Evolutionary conservation across 768 basidiomycete genomes (phyloP).

Genomic region (Suillus plorans): DNA sequence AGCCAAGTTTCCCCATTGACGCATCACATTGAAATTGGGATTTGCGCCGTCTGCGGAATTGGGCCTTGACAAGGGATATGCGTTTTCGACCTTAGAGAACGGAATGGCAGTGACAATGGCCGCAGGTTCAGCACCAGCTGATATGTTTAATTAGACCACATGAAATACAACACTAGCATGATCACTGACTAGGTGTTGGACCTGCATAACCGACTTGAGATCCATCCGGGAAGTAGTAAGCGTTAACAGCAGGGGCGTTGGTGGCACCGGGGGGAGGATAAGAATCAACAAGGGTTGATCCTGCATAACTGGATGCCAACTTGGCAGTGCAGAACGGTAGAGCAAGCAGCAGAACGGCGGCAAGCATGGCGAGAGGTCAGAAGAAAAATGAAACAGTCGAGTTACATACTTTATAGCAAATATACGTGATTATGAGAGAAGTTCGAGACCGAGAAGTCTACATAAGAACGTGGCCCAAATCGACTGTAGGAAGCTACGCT

Average conservation of each 20-base stretch:
- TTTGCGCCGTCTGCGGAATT: conserved; percentile 32
- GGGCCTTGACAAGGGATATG: conserved; percentile 44
- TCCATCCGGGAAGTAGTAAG: conserved; percentile 44
- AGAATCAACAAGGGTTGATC: conserved; percentile 38
- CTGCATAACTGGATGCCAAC: conserved; percentile 41
- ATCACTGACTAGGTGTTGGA: conserved; percentile 44
- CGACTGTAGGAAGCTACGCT: too few species aligned
- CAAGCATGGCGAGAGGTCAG: conserved; percentile 3
- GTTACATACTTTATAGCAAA: background rate
- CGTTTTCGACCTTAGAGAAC: conserved; percentile 34
- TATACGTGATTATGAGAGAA: background rate
- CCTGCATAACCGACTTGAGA: conserved; percentile 46
- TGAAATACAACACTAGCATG: background rate
- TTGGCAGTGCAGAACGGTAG: conserved; percentile 6
- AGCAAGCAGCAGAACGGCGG: conserved; percentile 5
- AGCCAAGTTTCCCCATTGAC: conserved; percentile 47
- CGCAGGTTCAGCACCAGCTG: conserved; percentile 45
- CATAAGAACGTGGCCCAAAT: background rate
- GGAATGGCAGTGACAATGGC: conserved; percentile 43
- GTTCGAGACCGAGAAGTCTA: too few species aligned
- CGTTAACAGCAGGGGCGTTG: conserved; percentile 26
- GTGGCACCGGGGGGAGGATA: conserved; percentile 44
- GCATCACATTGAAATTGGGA: conserved; percentile 42
- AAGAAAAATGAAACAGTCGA: background rate
- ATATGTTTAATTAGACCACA: background rate